Evolutionary conservation across 208 protist genomes (phyloP).

Genomic region (Trypanosoma scelopori): DNA sequence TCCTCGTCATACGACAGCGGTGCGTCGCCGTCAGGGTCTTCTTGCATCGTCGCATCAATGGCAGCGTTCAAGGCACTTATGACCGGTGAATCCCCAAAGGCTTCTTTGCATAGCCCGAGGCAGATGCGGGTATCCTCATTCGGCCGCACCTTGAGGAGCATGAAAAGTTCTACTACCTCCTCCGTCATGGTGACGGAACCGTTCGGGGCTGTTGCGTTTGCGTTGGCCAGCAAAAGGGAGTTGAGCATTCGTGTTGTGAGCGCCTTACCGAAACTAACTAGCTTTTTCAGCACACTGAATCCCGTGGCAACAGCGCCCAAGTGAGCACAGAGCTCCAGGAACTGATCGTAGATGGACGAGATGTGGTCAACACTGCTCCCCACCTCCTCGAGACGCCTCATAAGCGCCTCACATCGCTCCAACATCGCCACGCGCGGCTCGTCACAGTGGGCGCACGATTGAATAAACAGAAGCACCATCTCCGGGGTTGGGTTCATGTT

Average conservation of each 20-base stretch:
- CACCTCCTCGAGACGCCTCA: slow-evolving; percentile 64
- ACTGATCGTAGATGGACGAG: slow-evolving; percentile 71
- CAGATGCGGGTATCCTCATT: slow-evolving; percentile 77
- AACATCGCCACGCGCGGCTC: slow-evolving; percentile 69
- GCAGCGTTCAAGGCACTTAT: slow-evolving; percentile 32
- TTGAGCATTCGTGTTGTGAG: slow-evolving; percentile 83
- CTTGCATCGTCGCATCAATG: slow-evolving; percentile 25
- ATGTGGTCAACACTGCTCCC: slow-evolving; percentile 69
- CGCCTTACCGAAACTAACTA: slow-evolving; percentile 74
- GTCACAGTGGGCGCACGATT: slow-evolving; percentile 66
- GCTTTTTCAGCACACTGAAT: slow-evolving; percentile 70
- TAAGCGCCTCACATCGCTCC: slow-evolving; percentile 38
- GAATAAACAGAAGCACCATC: slow-evolving; percentile 75
- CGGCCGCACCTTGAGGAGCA: slow-evolving; percentile 44
- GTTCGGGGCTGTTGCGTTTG: slow-evolving; percentile 58
- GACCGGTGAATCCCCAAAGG: slow-evolving; percentile 40
- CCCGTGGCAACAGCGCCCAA: slow-evolving; percentile 72
- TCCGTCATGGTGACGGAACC: slow-evolving; percentile 59
- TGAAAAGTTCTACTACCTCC: slow-evolving; percentile 69
- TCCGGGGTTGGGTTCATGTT: slow-evolving; percentile 85
- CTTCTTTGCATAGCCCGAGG: slow-evolving; percentile 44
- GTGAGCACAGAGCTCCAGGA: slow-evolving; percentile 75
- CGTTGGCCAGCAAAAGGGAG: slow-evolving; percentile 81
- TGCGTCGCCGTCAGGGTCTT: slow-evolving; percentile 15
- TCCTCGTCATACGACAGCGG: slow-evolving; percentile 38